Percentiles rank a stretch among this genome's conserved stretches.
Conservation (phyloP, 495 filamentous ascomycete species). For the Aspergillus wentii region DNA sequence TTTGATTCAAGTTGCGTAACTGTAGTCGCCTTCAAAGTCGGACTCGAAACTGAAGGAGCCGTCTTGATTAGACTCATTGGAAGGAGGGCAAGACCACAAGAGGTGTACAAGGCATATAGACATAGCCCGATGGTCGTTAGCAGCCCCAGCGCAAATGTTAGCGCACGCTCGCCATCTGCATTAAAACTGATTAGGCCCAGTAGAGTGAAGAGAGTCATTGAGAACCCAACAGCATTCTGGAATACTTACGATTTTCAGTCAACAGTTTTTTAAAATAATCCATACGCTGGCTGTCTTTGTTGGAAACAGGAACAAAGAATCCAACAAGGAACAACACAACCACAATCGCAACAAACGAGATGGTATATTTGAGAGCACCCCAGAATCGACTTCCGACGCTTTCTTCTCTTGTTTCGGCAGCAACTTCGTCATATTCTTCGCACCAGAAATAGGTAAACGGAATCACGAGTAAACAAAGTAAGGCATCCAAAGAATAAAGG, state of each 20-base stretch:
- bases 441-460: slow-evolving; percentile 98
- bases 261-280: slow-evolving; percentile 89
- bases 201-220: too few species aligned
- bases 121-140: slow-evolving; percentile 80
- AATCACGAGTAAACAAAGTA: slow-evolving; percentile 84
- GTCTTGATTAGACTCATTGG: slow-evolving; percentile 89
- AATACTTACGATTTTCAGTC: slow-evolving; percentile 66
- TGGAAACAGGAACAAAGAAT: slow-evolving; percentile 82
- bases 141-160: slow-evolving; percentile 82
- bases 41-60: slow-evolving; percentile 73
- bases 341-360: slow-evolving; percentile 73
- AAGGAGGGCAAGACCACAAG: slow-evolving; percentile 80
- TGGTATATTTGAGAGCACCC: slow-evolving; percentile 85
- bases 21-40: slow-evolving; percentile 68
- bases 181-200: neutral
- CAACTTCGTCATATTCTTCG: slow-evolving; percentile 90
- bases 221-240: neutral
- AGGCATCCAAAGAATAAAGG: slow-evolving; percentile 85
- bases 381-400: slow-evolving; percentile 63
- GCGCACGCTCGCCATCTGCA: slow-evolving; percentile 78
- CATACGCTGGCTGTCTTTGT: slow-evolving; percentile 62
- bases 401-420: slow-evolving; percentile 70
- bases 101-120: slow-evolving; percentile 84
- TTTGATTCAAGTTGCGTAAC: slow-evolving; percentile 77
- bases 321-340: slow-evolving; percentile 85